A percentile compares a stretch with the other conserved stretches of the same genome.
Evolutionary conservation across 108 stramenopile species (phyloP).

Genomic region (Aurantiochytrium sp.): DNA sequence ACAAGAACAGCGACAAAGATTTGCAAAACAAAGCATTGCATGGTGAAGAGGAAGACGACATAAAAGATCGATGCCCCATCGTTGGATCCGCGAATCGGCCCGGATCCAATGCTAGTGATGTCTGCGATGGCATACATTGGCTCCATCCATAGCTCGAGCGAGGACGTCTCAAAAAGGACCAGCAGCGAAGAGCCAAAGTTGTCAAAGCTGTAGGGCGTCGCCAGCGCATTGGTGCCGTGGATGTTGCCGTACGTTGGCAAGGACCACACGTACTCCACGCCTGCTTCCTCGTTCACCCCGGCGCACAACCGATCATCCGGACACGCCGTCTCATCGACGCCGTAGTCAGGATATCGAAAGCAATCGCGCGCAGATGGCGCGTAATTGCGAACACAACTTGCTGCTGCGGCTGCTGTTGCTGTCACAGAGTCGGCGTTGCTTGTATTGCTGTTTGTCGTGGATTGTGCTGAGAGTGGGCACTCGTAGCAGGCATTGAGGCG

Average conservation of each 20-base stretch:
- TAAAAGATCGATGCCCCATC: slow-evolving; percentile 28
- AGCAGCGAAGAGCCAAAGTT: slow-evolving; percentile 37
- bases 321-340: neutral
- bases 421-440: too few relatives aligned
- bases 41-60: slow-evolving; percentile 48
- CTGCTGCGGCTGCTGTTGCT: too few relatives aligned
- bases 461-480: neutral
- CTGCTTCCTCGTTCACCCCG: neutral
- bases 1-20: slow-evolving; percentile 64
- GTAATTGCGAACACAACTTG: neutral
- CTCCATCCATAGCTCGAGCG: slow-evolving; percentile 38
- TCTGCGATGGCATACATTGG: slow-evolving; percentile 36
- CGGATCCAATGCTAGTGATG: neutral
- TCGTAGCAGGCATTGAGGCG: slow-evolving; percentile 42
- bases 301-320: neutral
- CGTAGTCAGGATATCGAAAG: neutral
- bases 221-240: neutral
- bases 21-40: slow-evolving; percentile 59
- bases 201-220: slow-evolving; percentile 30
- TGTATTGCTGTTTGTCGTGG: too few relatives aligned
- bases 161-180: slow-evolving; percentile 36
- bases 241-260: neutral
- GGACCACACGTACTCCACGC: neutral
- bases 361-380: neutral
- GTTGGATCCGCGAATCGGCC: neutral